Base-by-base conservation (phyloP, 768 basidiomycete species). In the Plicaturopsis crispa region DNA sequence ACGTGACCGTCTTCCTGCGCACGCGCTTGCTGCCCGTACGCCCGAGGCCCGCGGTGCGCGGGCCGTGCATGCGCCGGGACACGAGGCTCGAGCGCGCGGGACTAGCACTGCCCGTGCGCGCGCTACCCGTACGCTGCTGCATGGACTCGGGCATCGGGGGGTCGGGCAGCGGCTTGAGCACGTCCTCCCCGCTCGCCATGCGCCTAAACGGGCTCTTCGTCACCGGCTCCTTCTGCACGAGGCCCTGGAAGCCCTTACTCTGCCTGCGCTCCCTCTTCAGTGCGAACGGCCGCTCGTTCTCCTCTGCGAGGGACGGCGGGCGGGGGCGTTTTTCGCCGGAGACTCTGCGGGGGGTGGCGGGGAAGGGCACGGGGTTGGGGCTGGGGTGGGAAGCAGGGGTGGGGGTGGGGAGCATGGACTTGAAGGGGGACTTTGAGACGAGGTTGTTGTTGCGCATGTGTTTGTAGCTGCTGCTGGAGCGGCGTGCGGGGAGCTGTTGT, bases 401-500 rank as follows among this genome's bases (percentile, higher is more conserved):
- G 22, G 74, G 66, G n/a, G 68, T 65, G 34, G 75, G 68, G 18
- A 75, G 66, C 43, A 78, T 75, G 2, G 74, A 75, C 50, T 83
- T 84, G 66, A 91, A 91, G 7, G 87, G 87, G 8, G 88, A 91
- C 48, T 88, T 88, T 20, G 82, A 79, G 13, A 91, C 88, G 40
- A 89, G 78, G 53, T 82, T 79, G 55, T 79, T 85, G 49, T 66
- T 80, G 50, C 71, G 73, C 46, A 89, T 72, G 57, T 86, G 86
- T 47, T 74, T 80, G 61, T 81, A 90, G 57, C 84, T 87, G 30
- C 78, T 80, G 6, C 84, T 87, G 12, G 75, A 70, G 31, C 87
- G 73, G 22, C 87, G 76, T 34, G 79, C 77, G 19, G 70, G 65
- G n/a, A n/a, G n/a, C n/a, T n/a, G n/a, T n/a, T n/a, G n/a, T n/a